Conservation (phyloP, 306 rosid species). For the Lotus japonicus region DNA sequence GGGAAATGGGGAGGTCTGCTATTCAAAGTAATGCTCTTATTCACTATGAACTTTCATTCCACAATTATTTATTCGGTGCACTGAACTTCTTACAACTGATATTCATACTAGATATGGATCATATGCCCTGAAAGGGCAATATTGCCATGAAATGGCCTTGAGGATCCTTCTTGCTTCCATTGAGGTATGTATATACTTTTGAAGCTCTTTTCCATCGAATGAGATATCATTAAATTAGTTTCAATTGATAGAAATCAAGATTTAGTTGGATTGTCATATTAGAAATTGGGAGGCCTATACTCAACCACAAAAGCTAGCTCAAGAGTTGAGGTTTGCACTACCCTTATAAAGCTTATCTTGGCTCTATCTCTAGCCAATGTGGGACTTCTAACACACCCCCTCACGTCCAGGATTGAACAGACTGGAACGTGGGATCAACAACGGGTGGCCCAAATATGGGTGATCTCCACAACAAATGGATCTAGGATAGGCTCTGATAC, state of each 20-base stretch:
- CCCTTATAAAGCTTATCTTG: no score
- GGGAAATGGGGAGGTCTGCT: constrained; percentile 98
- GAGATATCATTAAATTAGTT: not conserved
- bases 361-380: no score
- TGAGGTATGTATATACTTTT: constrained; percentile 51
- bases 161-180: constrained; percentile 92
- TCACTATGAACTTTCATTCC: not conserved
- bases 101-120: constrained; percentile 81
- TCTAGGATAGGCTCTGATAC: no score
- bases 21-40: constrained; percentile 75
- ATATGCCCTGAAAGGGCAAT: constrained; percentile 85
- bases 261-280: no score
- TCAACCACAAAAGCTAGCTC: no score
- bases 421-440: no score
- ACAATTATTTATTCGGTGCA: constrained; percentile 2
- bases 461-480: no score
- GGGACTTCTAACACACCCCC: no score
- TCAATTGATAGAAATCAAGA: not conserved
- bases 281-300: no score
- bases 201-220: not conserved
- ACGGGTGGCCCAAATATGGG: no score
- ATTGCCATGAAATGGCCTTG: constrained; percentile 98
- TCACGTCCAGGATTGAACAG: no score
- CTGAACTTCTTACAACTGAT: constrained; percentile 19
- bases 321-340: no score